Conservation (phyloP, 139 green algal species). For the Chlorella sp. region DNA sequence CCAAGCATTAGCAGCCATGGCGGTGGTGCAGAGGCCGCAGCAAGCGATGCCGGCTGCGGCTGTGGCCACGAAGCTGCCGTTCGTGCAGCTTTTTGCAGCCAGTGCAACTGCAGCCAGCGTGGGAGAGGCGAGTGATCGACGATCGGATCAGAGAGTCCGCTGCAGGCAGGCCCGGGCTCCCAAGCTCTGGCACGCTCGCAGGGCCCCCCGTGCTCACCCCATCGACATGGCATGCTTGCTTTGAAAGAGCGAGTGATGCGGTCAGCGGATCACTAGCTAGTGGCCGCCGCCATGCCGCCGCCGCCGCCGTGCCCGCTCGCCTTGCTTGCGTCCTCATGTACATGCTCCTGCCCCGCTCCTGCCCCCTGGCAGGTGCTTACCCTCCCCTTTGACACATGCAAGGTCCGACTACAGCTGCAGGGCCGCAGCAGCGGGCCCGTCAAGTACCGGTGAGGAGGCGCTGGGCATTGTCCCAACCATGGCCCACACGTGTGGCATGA, state of each 20-base stretch:
- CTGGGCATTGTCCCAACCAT: too few species aligned
- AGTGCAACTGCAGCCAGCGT: background rate
- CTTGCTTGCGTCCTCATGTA: background rate
- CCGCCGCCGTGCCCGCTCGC: background rate
- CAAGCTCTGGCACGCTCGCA: too few species aligned
- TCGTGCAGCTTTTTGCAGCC: background rate
- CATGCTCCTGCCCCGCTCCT: background rate
- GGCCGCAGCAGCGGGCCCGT: conserved; percentile 13
- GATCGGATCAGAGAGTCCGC: background rate
- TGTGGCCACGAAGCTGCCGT: background rate
- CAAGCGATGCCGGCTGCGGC: background rate
- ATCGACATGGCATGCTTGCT: too few species aligned
- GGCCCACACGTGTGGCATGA: too few species aligned
- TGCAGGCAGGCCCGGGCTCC: too few species aligned
- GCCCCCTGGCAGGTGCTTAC: conserved; percentile 49
- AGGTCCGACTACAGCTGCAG: conserved; percentile 94
- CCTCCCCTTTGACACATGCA: conserved; percentile 93
- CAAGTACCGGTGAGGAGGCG: conserved; percentile 53
- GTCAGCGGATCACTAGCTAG: background rate
- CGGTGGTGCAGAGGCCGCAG: too few species aligned
- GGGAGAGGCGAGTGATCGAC: background rate
- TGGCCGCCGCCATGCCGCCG: background rate
- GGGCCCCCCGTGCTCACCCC: too few species aligned
- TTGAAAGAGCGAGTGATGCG: background rate
- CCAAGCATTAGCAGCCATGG: too few species aligned